A percentile compares a stretch with the other conserved stretches of the same genome.
Conservation (phyloP, 352 stramenopile genomes). For the Thalassiosira sp. region DNA sequence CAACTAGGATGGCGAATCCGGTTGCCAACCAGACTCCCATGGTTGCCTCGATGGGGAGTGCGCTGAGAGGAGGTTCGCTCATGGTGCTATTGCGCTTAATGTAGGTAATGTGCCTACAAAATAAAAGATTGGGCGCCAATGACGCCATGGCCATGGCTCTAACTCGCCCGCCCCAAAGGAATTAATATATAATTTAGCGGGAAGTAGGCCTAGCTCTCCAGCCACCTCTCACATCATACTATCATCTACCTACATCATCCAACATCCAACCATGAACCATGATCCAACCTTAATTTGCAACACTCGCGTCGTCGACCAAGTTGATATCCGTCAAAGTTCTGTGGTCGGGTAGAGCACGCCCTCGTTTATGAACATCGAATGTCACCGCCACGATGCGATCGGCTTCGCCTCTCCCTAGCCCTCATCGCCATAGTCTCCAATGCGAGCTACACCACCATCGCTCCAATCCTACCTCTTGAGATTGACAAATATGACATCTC, state of each 20-base stretch:
- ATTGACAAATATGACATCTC: slow-evolving; percentile 17
- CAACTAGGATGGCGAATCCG: slow-evolving; percentile 61
- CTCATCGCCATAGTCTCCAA: slow-evolving; percentile 45
- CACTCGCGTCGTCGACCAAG: too few species aligned
- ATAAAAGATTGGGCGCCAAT: not conserved
- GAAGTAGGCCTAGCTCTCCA: too few species aligned
- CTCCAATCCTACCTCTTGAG: slow-evolving; percentile 52
- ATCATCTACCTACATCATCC: too few species aligned
- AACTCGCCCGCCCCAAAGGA: too few species aligned
- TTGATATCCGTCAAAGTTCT: too few species aligned
- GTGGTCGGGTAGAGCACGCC: too few species aligned
- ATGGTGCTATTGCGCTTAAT: slow-evolving; percentile 7
- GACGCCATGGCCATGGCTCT: too few species aligned
- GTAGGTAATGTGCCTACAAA: too few species aligned
- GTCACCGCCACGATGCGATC: not conserved
- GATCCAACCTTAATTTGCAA: too few species aligned
- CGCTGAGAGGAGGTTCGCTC: not conserved
- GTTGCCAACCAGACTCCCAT: slow-evolving; percentile 71
- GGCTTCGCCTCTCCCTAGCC: slow-evolving; percentile 17
- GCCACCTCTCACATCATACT: too few species aligned
- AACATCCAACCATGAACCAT: too few species aligned
- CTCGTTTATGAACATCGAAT: too few species aligned
- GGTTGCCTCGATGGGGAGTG: slow-evolving; percentile 45
- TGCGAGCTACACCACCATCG: slow-evolving; percentile 38
- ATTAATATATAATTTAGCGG: not conserved